Base-by-base conservation (phyloP, 2,329 filamentous ascomycete genomes). In the Colletotrichum cordylinicola region DNA sequence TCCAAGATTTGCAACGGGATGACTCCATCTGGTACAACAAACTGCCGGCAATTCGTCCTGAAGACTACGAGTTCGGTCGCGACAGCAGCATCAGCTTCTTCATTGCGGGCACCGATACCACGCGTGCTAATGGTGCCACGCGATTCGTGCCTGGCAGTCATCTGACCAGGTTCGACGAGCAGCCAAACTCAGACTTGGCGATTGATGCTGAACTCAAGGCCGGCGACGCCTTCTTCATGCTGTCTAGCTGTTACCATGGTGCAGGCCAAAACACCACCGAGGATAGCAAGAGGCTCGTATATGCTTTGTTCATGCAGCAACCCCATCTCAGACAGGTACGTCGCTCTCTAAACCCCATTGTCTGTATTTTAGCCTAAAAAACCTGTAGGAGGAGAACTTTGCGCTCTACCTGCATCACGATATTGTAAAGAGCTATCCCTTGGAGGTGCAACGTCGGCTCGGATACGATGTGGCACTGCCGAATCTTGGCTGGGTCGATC, bases 51-150 rank as follows among this genome's bases (percentile, higher is more conserved):
- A 48, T 48, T 48, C 3, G 18, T 18, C 39, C 39, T 9, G 39
- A 48, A n/a, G 39, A 48, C 39, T 48, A 21, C 18, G 18, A 48
- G 18, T 48, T 48, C 3, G 39, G 18, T 48, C 39, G 39, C 18
- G 39, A 48, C 39, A 48, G 18, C 39, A 48, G 39, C 39, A 48
- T 48, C 39, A 48, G 39, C 39, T 48, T 48, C 73, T 79, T 79
- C 52, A 66, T 79, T 31, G 78, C 78, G 13, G 27, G 74, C 24
- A 78, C 76, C 9, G 56, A 76, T 15, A 77, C 78, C 29, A 79
- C 74, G 6, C 74, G 43, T 13, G 77, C 70, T n/a, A 79, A 79
- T 66, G 78, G 78, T 21, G 78, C 78, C 12, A 79, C 78, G 16
- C 64, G 78, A 10, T 66, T 79, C 29, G 73, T 79, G 10, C 72